Percentiles rank a stretch among this genome's conserved stretches.
phyloP scores from a whole-genome alignment of 1,139 yeast species.

The Taphrina betulina region DNA sequence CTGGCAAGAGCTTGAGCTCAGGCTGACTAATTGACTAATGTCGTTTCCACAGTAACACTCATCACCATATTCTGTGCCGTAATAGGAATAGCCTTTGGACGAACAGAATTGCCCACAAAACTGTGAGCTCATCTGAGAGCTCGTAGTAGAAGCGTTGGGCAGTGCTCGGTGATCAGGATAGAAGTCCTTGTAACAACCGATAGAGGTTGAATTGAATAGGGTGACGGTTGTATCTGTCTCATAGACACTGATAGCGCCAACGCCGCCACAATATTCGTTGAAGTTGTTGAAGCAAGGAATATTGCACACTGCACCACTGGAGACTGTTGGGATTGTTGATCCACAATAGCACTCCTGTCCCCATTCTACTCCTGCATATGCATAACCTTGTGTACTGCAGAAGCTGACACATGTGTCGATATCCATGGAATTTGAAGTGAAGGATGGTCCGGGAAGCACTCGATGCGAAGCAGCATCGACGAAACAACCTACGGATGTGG shows the following conservation, averaged over 20 bases:
- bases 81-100: conserved; percentile 9
- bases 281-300: too few relatives aligned
- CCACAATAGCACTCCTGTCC: neutral
- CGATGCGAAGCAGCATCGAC: neutral
- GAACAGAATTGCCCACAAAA: conserved; percentile 4
- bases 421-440: neutral
- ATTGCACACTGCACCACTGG: too few relatives aligned
- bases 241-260: too few relatives aligned
- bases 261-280: too few relatives aligned
- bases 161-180: neutral
- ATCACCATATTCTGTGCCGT: conserved; percentile 28
- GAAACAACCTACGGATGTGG: neutral
- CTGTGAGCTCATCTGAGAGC: neutral
- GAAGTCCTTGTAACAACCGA: neutral
- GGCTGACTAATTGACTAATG: neutral
- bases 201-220: too few relatives aligned
- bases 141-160: neutral
- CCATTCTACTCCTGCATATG: neutral
- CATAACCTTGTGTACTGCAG: neutral
- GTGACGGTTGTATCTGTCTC: too few relatives aligned
- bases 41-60: conserved; percentile 26
- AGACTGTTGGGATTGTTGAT: too few relatives aligned
- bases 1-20: conserved; percentile 1
- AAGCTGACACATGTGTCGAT: neutral
- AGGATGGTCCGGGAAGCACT: neutral